A percentile compares a stretch with the other conserved stretches of the same genome.
These are phyloP conservation scores for Fusarium beomiforme DNA, from an alignment of 2,329 filamentous ascomycete genomes.

Conservation along the genomic window DNA sequence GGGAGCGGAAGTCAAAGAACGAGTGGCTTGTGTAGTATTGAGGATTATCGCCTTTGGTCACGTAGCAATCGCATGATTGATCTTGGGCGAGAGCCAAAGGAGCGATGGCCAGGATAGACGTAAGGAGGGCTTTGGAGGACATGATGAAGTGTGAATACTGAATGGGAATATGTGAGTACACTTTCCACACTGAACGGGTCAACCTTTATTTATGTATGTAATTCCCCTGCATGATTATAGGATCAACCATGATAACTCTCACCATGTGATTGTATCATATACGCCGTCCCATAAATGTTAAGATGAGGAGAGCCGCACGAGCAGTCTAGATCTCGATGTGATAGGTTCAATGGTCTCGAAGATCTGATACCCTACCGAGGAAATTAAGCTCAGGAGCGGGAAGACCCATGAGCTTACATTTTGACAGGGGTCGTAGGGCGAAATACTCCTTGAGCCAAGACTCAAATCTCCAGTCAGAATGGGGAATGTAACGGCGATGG, in stretches of 20 bases:
- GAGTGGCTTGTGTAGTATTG: conserved; percentile 41
- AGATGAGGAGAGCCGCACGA: not conserved
- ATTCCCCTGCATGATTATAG: not conserved
- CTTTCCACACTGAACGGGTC: not conserved
- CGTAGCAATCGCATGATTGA: conserved; percentile 45
- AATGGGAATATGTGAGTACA: not conserved
- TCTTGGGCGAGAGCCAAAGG: conserved; percentile 36
- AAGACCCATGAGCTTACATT: conserved; percentile 20
- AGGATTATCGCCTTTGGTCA: conserved; percentile 39
- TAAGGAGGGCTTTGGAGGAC: conserved; percentile 31
- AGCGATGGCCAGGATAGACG: conserved; percentile 36
- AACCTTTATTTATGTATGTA: not conserved
- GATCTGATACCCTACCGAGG: conserved; percentile 20
- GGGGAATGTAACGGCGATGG: conserved; percentile 3
- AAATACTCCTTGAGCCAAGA: not conserved
- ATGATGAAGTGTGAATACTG: conserved; percentile 22
- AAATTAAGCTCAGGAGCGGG: conserved; percentile 16
- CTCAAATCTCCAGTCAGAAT: not conserved
- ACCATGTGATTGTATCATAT: conserved; percentile 13
- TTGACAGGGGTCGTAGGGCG: not conserved
- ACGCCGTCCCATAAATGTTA: not conserved
- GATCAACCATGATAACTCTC: not conserved
- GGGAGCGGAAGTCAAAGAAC: conserved; percentile 47
- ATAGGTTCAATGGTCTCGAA: conserved; percentile 17
- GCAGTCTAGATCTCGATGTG: not conserved